Evolutionary conservation across 2,329 filamentous ascomycete species (phyloP).

Genomic region (Cercospora sp.): DNA sequence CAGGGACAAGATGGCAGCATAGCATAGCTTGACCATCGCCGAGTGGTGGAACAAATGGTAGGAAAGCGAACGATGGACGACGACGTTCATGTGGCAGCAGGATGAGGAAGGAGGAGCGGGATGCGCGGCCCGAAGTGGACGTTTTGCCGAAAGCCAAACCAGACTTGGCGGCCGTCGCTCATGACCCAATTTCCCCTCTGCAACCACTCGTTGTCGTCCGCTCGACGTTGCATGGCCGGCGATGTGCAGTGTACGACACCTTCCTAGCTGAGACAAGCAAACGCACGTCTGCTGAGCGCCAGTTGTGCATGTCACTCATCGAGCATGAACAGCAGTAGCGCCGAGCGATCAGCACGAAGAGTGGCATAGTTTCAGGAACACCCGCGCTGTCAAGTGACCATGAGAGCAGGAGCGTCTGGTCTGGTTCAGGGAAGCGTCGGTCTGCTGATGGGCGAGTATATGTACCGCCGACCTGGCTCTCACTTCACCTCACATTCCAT

Average conservation of each 20-base stretch:
- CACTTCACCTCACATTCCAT: neutral
- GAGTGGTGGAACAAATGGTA: neutral
- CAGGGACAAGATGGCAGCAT: neutral
- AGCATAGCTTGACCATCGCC: neutral
- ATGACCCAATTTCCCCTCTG: conserved; percentile 13
- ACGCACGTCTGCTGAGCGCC: neutral
- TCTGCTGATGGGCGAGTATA: conserved; percentile 2
- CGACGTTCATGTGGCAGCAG: neutral
- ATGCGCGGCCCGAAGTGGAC: neutral
- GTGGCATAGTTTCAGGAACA: conserved; percentile 5
- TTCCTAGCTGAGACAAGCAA: conserved; percentile 15
- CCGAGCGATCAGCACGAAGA: conserved; percentile 8
- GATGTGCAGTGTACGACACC: conserved; percentile 1
- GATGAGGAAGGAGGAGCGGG: neutral
- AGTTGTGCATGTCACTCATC: neutral
- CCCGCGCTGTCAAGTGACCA: conserved; percentile 13
- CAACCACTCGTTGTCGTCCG: conserved; percentile 14
- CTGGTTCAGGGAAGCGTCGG: conserved; percentile 1
- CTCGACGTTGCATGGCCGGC: conserved; percentile 11
- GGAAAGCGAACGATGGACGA: neutral
- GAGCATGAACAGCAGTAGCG: neutral
- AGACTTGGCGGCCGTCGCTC: neutral
- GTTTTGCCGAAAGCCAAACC: neutral
- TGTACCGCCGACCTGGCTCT: neutral
- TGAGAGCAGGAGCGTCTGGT: conserved; percentile 1